Evolutionary conservation across 2,329 filamentous ascomycete genomes (phyloP).

Genomic region (Penicillium sumatraense): DNA sequence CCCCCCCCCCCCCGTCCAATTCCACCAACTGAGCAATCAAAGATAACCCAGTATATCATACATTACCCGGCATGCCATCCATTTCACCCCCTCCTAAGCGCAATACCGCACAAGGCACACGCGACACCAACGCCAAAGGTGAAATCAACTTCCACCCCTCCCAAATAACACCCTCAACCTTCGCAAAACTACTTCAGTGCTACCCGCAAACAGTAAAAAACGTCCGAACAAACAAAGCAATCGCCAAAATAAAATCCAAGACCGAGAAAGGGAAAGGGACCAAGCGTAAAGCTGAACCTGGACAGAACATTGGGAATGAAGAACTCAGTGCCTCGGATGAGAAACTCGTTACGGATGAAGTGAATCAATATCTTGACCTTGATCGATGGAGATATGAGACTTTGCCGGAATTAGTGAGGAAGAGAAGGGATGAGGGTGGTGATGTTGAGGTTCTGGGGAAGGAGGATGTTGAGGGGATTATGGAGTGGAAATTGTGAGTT

Average conservation of each 20-base stretch:
- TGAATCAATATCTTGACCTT: slow-evolving; percentile 35
- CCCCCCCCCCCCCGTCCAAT: no score
- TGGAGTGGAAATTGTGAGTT: slow-evolving; percentile 52
- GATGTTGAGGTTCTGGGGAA: slow-evolving; percentile 32
- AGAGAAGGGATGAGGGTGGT: slow-evolving; percentile 17
- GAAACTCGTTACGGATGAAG: slow-evolving; percentile 21
- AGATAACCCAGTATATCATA: no score
- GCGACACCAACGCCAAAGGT: not conserved
- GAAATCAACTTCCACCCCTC: slow-evolving; percentile 26
- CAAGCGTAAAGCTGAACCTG: slow-evolving; percentile 9
- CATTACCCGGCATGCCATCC: no score
- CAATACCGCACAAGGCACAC: no score
- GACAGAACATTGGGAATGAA: slow-evolving; percentile 2
- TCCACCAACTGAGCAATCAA: no score
- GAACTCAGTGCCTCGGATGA: slow-evolving; percentile 9
- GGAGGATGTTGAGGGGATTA: slow-evolving; percentile 41
- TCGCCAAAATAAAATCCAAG: slow-evolving; percentile 24
- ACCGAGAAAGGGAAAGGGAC: slow-evolving; percentile 25
- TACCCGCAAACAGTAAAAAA: slow-evolving; percentile 33
- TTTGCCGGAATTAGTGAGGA: slow-evolving; percentile 32
- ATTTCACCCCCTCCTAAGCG: no score
- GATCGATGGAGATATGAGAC: slow-evolving; percentile 45
- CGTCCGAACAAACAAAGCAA: slow-evolving; percentile 29
- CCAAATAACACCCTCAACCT: slow-evolving; percentile 31
- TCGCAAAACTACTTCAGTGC: slow-evolving; percentile 29